Evolutionary conservation across 179 eudicot species (phyloP).

Genomic region (Beta corolliflora): DNA sequence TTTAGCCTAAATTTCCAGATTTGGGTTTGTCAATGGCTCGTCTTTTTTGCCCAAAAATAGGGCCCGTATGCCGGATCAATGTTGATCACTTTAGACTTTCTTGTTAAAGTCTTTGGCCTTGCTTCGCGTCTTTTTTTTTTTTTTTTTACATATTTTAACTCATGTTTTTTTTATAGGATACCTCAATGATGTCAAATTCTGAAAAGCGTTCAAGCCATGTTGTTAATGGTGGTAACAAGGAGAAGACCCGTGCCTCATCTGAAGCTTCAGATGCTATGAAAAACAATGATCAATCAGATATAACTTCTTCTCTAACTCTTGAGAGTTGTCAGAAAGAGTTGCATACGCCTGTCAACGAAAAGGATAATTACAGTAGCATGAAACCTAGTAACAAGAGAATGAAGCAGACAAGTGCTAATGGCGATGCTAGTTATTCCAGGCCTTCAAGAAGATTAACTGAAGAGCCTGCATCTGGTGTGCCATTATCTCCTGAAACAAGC

Average conservation of each 20-base stretch:
- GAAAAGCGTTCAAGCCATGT: conserved; percentile 21
- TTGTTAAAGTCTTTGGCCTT: background rate
- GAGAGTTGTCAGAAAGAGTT: conserved; percentile 27
- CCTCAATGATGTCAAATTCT: conserved; percentile 31
- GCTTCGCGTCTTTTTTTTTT: background rate
- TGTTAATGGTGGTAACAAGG: conserved; percentile 24
- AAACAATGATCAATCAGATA: conserved; percentile 18
- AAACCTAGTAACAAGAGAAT: conserved; percentile 26
- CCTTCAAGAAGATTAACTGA: conserved; percentile 35
- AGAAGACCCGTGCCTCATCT: conserved; percentile 18
- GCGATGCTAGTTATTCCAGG: conserved; percentile 9
- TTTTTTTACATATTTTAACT: background rate
- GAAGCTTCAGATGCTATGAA: conserved; percentile 21
- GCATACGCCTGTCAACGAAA: conserved; percentile 28
- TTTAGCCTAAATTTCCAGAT: too few relatives aligned
- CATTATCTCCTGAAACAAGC: conserved; percentile 28
- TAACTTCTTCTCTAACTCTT: background rate
- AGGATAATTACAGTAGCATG: conserved; percentile 15
- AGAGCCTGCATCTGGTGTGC: conserved; percentile 29
- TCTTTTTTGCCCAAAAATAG: too few relatives aligned
- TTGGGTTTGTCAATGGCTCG: too few relatives aligned
- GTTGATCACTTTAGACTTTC: background rate
- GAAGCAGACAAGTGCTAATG: conserved; percentile 16
- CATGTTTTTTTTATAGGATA: conserved; percentile 35
- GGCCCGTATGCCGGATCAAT: too few relatives aligned